Evolutionary conservation across 2,329 filamentous ascomycete species (phyloP).

Genomic region (Aureobasidium sp.): DNA sequence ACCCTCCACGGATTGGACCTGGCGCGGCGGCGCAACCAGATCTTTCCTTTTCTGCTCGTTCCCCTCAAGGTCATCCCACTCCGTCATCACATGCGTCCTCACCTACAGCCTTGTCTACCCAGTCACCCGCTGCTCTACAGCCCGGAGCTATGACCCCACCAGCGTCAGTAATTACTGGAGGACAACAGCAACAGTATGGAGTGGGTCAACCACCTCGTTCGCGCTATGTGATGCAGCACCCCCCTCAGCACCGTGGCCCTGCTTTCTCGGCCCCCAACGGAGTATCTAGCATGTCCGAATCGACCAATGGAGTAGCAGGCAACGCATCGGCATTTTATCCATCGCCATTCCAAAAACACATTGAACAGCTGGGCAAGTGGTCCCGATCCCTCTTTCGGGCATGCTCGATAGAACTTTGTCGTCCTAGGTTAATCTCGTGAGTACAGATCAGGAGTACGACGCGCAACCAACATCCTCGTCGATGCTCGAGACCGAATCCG

Average conservation of each 20-base stretch:
- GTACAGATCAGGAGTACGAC: conserved; percentile 94
- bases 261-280: conserved; percentile 26
- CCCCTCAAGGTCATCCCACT: conserved; percentile 72
- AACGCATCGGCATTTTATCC: conserved; percentile 60
- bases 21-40: conserved; percentile 5
- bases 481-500: conserved; percentile 70
- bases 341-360: conserved; percentile 85
- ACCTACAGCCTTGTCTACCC: conserved; percentile 50
- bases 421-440: conserved; percentile 61
- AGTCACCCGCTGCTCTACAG: conserved; percentile 54
- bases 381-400: conserved; percentile 41
- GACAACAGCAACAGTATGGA: conserved; percentile 35
- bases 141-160: conserved; percentile 57
- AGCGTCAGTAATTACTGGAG: conserved; percentile 47
- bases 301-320: conserved; percentile 21
- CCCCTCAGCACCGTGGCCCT: conserved; percentile 32
- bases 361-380: conserved; percentile 89
- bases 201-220: conserved; percentile 41
- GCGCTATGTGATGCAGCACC: conserved; percentile 29
- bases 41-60: conserved; percentile 42
- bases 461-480: conserved; percentile 51
- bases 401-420: conserved; percentile 52
- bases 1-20: conserved; percentile 28
- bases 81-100: conserved; percentile 71
- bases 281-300: conserved; percentile 30